Base-by-base conservation (phyloP, 2,329 filamentous ascomycete species). In the Colletotrichum shisoi region DNA sequence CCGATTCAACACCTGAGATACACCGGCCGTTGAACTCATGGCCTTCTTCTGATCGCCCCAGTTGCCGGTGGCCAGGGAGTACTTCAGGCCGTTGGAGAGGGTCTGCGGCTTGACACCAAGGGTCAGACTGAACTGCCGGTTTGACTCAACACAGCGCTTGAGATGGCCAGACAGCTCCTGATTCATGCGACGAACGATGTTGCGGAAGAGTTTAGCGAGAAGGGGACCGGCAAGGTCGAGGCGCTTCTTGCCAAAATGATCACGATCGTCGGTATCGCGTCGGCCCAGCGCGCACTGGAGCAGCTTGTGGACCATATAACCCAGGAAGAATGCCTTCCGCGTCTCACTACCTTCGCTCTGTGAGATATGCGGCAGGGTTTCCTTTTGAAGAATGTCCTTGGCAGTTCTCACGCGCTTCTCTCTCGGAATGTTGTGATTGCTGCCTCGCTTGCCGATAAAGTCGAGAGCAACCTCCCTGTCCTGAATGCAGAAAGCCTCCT, bases 31-130 rank as follows among this genome's bases (percentile, higher is more conserved):
- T 1, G 94, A 92, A 72, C 91, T 94, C 73, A 92, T 91, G 21
- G 95, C 94, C 83, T 98, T 99, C 86, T 98, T 99, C 82, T 99
- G 95, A 72, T 99, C 95, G 75, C 95, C 96, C 96, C 95, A 99
- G 80, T 99, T 99, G 71, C 95, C 95, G 15, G 95, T 99, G 31
- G 95, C 94, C 69, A 99, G 84, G 59, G 95, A 97, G 80, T 99
- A 99, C 77, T 97, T 97, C 71, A 99, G 81, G 57, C 94, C 95
- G 75, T 95, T 96, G 21, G 94, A 96, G 71, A 99, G 85, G 21
- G 95, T 97, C 70, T 89, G 91, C 24, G 91, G 89, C 82, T 97
- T 98, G 74, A 98, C 91, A 72, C 93, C 95, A 66, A 97, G 87
- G 15, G 92, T 92, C 48, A 98, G 82, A 71, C 95, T 95, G 82